Evolutionary conservation across 805 yeast genomes (phyloP).

Genomic region (Millerago galiae): DNA sequence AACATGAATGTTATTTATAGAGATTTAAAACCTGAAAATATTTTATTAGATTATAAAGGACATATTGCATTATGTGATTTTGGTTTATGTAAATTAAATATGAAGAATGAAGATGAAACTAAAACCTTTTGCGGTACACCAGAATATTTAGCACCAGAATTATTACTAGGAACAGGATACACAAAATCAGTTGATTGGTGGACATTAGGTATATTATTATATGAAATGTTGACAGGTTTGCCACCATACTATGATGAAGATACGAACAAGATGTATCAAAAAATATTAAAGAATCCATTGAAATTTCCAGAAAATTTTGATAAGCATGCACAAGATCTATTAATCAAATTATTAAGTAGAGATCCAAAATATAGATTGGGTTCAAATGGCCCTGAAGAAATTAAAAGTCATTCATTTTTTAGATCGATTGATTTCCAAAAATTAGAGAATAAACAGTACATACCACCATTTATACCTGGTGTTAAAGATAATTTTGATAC

Average conservation of each 20-base stretch:
- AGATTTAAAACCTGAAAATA: slow-evolving; percentile 95
- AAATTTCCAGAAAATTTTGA: slow-evolving; percentile 86
- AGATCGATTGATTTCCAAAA: slow-evolving; percentile 86
- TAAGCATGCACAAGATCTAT: slow-evolving; percentile 74
- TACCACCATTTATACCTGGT: slow-evolving; percentile 93
- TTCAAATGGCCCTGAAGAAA: slow-evolving; percentile 73
- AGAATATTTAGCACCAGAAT: slow-evolving; percentile 93
- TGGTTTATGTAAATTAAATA: slow-evolving; percentile 92
- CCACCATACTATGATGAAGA: slow-evolving; percentile 98
- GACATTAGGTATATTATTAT: slow-evolving; percentile 91
- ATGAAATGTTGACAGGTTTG: slow-evolving; percentile 94
- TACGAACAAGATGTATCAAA: slow-evolving; percentile 87
- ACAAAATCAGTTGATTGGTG: slow-evolving; percentile 98
- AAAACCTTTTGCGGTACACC: slow-evolving; percentile 98
- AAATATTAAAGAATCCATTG: slow-evolving; percentile 83
- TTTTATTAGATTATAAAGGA: slow-evolving; percentile 89
- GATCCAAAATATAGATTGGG: slow-evolving; percentile 82
- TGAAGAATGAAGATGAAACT: slow-evolving; percentile 82
- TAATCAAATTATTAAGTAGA: slow-evolving; percentile 68
- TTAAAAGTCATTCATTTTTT: slow-evolving; percentile 80
- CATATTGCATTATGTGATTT: slow-evolving; percentile 97
- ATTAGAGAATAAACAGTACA: slow-evolving; percentile 75
- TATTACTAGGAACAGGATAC: slow-evolving; percentile 86
- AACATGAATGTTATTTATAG: slow-evolving; percentile 89
- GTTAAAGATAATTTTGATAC: slow-evolving; percentile 85